Conservation (phyloP, 2,329 filamentous ascomycete species). For the Penicillium rolfsii region DNA sequence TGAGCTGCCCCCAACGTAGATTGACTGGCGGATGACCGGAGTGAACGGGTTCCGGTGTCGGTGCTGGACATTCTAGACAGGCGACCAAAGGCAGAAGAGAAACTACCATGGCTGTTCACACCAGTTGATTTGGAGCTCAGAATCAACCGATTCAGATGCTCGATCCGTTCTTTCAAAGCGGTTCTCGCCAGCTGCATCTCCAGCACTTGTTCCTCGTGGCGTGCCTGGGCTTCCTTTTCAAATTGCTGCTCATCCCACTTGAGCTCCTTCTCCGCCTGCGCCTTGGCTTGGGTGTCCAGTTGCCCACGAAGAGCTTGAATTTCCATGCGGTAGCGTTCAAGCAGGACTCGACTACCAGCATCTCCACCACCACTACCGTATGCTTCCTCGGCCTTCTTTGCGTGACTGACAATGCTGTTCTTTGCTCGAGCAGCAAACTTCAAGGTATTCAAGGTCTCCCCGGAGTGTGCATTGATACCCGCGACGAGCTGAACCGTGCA, state of each 20-base stretch:
- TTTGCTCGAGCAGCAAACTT: slow-evolving; percentile 97
- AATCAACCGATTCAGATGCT: slow-evolving; percentile 93
- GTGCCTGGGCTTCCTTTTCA: slow-evolving; percentile 78
- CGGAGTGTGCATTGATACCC: slow-evolving; percentile 72
- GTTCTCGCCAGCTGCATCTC: slow-evolving; percentile 98
- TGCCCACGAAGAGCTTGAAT: slow-evolving; percentile 80
- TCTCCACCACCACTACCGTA: slow-evolving; percentile 75
- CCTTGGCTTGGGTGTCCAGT: slow-evolving; percentile 79
- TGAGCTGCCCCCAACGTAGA: slow-evolving; percentile 58
- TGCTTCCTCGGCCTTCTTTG: slow-evolving; percentile 91
- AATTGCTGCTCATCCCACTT: slow-evolving; percentile 73
- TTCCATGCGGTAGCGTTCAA: slow-evolving; percentile 93
- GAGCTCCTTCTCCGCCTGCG: slow-evolving; percentile 62
- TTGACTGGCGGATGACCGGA: slow-evolving; percentile 71
- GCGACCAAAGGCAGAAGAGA: slow-evolving; percentile 65
- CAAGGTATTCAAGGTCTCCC: slow-evolving; percentile 90
- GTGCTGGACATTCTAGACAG: slow-evolving; percentile 63
- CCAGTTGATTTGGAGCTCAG: slow-evolving; percentile 94
- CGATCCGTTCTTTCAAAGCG: slow-evolving; percentile 93
- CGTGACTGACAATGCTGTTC: slow-evolving; percentile 97
- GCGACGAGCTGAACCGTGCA: slow-evolving; percentile 92
- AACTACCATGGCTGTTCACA: slow-evolving; percentile 78
- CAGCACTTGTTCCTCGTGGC: slow-evolving; percentile 95
- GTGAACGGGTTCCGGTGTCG: slow-evolving; percentile 55
- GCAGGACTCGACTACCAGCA: slow-evolving; percentile 79